Conservation (phyloP, 176 grass and related monocot genomes). For the Aechmea fasciata region DNA sequence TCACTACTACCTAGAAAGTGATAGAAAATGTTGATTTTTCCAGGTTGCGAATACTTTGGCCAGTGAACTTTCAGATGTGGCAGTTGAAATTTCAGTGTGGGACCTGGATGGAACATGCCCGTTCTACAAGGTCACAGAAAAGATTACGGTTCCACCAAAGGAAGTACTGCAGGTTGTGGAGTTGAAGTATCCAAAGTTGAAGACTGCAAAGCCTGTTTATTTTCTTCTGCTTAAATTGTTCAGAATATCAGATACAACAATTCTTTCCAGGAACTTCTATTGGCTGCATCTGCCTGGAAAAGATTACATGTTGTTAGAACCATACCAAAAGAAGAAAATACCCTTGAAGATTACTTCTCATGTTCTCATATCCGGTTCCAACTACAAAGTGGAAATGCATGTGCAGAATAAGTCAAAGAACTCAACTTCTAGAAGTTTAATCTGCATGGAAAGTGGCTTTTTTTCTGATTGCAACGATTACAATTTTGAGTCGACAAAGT, state of each 20-base stretch:
- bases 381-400: conserved; percentile 48
- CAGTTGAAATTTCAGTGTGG: conserved; percentile 82
- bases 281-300: conserved; percentile 78
- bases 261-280: conserved; percentile 86
- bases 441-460: conserved; percentile 6
- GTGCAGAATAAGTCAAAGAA: conserved; percentile 59
- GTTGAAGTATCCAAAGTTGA: conserved; percentile 74
- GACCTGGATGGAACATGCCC: conserved; percentile 63
- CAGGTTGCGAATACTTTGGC: conserved; percentile 88
- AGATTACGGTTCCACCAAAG: conserved; percentile 48
- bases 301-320: conserved; percentile 66
- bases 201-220: conserved; percentile 68
- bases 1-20: conserved; percentile 4
- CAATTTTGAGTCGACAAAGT: conserved; percentile 1
- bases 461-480: conserved; percentile 9
- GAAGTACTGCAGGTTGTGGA: conserved; percentile 53
- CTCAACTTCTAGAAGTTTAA: conserved; percentile 20
- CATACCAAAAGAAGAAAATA: conserved; percentile 51
- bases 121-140: conserved; percentile 69
- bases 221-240: conserved; percentile 88
- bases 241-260: conserved; percentile 43
- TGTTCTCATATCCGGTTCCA: conserved; percentile 42
- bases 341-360: conserved; percentile 55
- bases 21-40: conserved; percentile 5
- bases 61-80: conserved; percentile 45